Conservation (phyloP, 768 basidiomycete species). For the Lentinula aciculospora region DNA sequence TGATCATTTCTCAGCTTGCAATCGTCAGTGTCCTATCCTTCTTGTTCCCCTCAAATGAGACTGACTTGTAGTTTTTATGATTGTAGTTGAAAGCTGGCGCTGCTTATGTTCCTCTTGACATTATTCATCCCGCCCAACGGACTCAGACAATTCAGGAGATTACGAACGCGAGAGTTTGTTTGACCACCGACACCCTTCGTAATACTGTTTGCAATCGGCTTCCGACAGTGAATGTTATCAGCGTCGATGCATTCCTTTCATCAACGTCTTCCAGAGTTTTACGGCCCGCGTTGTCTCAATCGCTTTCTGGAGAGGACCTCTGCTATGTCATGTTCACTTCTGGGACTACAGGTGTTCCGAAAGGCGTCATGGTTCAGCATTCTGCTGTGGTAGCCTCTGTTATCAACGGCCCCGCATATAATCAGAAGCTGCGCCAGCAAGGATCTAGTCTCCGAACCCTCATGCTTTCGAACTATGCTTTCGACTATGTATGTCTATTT, state of each 20-base stretch:
- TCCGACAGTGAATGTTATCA: neutral
- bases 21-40: constrained; percentile 10
- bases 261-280: neutral
- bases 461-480: neutral
- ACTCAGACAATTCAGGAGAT: constrained; percentile 12
- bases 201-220: neutral
- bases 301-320: constrained; percentile 8
- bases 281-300: neutral
- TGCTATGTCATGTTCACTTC: constrained; percentile 20
- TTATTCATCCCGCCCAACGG: constrained; percentile 23
- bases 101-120: constrained; percentile 17
- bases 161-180: neutral
- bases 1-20: constrained; percentile 21
- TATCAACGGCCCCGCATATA: constrained; percentile 15
- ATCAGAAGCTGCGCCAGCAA: neutral
- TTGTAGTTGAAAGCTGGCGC: constrained; percentile 23
- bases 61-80: constrained; percentile 2
- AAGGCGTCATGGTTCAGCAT: constrained; percentile 17
- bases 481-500: neutral
- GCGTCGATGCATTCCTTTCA: neutral
- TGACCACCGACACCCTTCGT: neutral
- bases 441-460: constrained; percentile 8
- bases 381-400: constrained; percentile 14
- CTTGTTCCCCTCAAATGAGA: neutral
- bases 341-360: constrained; percentile 17